Conservation (phyloP, 306 rosid genomes). For the Vicia faba region DNA sequence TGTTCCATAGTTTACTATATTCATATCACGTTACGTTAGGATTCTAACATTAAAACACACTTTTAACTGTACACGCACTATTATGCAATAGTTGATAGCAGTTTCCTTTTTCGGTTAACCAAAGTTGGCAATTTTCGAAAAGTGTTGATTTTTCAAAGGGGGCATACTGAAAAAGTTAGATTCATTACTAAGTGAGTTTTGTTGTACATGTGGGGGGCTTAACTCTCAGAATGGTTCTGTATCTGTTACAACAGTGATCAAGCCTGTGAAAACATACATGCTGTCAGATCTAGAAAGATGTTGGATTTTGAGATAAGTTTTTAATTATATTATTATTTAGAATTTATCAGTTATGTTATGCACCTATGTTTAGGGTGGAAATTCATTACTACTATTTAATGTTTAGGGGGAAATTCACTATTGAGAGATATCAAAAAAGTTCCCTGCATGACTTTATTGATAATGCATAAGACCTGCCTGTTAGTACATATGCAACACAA, state of each 20-base stretch:
- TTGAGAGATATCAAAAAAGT: too few relatives aligned
- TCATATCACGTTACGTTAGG: too few relatives aligned
- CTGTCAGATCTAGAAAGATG: neutral
- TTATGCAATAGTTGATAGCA: constrained; percentile 3
- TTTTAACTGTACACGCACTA: neutral
- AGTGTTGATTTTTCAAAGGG: neutral
- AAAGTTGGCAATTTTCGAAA: neutral
- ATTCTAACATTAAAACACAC: too few relatives aligned
- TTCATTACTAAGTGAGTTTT: neutral
- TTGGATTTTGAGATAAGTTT: neutral
- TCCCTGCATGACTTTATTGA: too few relatives aligned
- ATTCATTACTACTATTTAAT: too few relatives aligned
- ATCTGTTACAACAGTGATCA: neutral
- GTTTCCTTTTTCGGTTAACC: neutral
- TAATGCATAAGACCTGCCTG: too few relatives aligned
- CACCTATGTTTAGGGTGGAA: too few relatives aligned
- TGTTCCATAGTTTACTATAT: too few relatives aligned
- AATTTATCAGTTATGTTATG: neutral
- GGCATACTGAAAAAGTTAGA: neutral
- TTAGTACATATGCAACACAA: too few relatives aligned
- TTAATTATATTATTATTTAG: neutral
- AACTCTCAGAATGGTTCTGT: neutral
- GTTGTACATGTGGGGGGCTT: neutral
- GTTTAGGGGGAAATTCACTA: too few relatives aligned
- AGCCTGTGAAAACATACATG: neutral